Evolutionary conservation across 2,329 filamentous ascomycete species (phyloP).

Genomic region (Diplocarpon mali): DNA sequence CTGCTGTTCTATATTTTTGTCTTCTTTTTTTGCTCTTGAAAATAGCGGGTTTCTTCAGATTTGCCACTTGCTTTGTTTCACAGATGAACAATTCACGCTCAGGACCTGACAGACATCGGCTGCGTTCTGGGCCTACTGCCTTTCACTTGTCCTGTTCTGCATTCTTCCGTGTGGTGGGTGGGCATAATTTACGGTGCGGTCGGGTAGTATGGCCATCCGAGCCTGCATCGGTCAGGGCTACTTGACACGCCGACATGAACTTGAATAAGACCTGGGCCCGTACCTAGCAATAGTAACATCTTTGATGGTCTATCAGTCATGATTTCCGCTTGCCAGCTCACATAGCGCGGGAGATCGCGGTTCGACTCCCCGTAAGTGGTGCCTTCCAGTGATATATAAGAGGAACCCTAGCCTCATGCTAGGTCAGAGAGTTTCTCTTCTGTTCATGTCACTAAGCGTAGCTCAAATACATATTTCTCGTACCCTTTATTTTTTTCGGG

Average conservation of each 20-base stretch:
- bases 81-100: not conserved
- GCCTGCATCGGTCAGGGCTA: no score
- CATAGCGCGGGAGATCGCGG: slow-evolving; percentile 6
- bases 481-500: not conserved
- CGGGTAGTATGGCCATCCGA: no score
- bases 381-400: no score
- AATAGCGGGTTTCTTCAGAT: not conserved
- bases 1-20: slow-evolving; percentile 21
- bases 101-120: not conserved
- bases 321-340: slow-evolving; percentile 29
- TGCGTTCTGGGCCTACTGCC: no score
- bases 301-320: slow-evolving; percentile 30
- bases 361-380: slow-evolving; percentile 4
- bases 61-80: not conserved
- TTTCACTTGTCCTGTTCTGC: no score
- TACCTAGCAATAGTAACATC: slow-evolving; percentile 7
- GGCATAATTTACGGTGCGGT: no score
- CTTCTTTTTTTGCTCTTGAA: not conserved
- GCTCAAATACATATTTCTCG: not conserved
- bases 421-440: slow-evolving; percentile 1
- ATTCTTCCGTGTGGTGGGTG: no score
- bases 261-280: not conserved
- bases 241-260: no score
- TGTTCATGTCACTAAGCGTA: not conserved
- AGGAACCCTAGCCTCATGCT: no score